Percentiles rank a stretch among this genome's conserved stretches.
phyloP scores from a whole-genome alignment of 805 yeast genomes.

The Lachancea kluyveri region DNA sequence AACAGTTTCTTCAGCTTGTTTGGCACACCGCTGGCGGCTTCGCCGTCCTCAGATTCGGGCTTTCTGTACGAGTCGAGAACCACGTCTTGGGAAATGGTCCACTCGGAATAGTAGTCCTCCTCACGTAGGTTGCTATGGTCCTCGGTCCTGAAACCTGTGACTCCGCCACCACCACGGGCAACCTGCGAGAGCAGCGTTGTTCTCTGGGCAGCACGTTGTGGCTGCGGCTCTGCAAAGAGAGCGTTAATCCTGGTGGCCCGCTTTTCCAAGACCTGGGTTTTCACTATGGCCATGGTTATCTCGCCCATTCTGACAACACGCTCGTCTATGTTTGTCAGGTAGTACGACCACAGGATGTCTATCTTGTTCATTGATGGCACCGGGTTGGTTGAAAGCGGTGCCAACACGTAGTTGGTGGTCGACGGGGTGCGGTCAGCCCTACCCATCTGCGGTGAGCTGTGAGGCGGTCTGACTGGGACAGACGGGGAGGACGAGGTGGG shows the following conservation, averaged over 20 bases:
- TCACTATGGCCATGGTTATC: slow-evolving; percentile 38
- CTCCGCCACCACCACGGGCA: slow-evolving; percentile 40
- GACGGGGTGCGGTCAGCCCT: slow-evolving; percentile 14
- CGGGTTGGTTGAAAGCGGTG: slow-evolving; percentile 41
- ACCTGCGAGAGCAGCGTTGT: slow-evolving; percentile 39
- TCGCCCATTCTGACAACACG: slow-evolving; percentile 54
- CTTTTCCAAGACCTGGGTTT: slow-evolving; percentile 48
- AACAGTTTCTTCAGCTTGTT: slow-evolving; percentile 26
- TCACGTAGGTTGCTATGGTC: slow-evolving; percentile 23
- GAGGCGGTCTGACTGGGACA: slow-evolving; percentile 1
- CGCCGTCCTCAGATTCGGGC: slow-evolving; percentile 3
- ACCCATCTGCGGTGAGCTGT: slow-evolving; percentile 1
- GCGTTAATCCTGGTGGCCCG: slow-evolving; percentile 41
- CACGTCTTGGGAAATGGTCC: slow-evolving; percentile 15
- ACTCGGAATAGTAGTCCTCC: slow-evolving; percentile 25
- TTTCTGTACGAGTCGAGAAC: slow-evolving; percentile 16
- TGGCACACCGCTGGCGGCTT: slow-evolving; percentile 12
- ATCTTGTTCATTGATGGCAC: slow-evolving; percentile 44
- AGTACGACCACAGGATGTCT: slow-evolving; percentile 55
- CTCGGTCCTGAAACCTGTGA: slow-evolving; percentile 36
- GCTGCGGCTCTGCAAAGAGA: slow-evolving; percentile 51
- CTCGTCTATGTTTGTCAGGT: slow-evolving; percentile 50
- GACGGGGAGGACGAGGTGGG: slow-evolving; percentile 3
- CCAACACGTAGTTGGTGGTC: slow-evolving; percentile 7
- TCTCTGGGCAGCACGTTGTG: slow-evolving; percentile 40